These are phyloP conservation scores for Xerocomus spinulosus DNA, from an alignment of 768 basidiomycete genomes.

Conservation along the genomic window DNA sequence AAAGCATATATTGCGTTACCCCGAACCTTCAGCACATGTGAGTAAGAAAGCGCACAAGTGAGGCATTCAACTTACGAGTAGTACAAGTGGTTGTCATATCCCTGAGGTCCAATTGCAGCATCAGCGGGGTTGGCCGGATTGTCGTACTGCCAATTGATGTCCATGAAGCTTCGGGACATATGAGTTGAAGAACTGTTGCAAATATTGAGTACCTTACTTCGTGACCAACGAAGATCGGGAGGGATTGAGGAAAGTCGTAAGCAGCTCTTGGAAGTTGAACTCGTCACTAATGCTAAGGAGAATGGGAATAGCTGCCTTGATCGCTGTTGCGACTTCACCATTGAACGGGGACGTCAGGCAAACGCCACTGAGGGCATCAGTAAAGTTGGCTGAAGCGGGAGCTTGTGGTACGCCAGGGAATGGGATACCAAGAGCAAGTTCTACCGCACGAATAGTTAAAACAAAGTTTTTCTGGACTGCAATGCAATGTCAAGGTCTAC, in stretches of 20 bases:
- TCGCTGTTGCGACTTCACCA: constrained; percentile 29
- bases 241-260: constrained; percentile 20
- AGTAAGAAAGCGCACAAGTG: constrained; percentile 1
- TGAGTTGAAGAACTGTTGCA: constrained; percentile 3
- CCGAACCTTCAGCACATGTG: constrained; percentile 44
- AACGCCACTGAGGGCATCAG: constrained; percentile 28
- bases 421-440: constrained; percentile 54
- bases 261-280: constrained; percentile 18
- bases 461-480: constrained; percentile 71
- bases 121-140: constrained; percentile 67
- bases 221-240: constrained; percentile 31
- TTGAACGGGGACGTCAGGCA: constrained; percentile 21
- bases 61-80: constrained; percentile 47
- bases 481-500: constrained; percentile 1
- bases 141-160: constrained; percentile 71
- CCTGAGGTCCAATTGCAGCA: constrained; percentile 63
- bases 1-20: constrained; percentile 32
- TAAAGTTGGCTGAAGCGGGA: constrained; percentile 32
- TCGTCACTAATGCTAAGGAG: constrained; percentile 27
- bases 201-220: constrained; percentile 28
- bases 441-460: constrained; percentile 59
- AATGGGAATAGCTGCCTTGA: constrained; percentile 36
- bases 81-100: constrained; percentile 78
- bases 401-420: constrained; percentile 15
- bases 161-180: constrained; percentile 62